Conservation (phyloP, 1,284 basidiomycete genomes). For the Polyporus tsugae region DNA sequence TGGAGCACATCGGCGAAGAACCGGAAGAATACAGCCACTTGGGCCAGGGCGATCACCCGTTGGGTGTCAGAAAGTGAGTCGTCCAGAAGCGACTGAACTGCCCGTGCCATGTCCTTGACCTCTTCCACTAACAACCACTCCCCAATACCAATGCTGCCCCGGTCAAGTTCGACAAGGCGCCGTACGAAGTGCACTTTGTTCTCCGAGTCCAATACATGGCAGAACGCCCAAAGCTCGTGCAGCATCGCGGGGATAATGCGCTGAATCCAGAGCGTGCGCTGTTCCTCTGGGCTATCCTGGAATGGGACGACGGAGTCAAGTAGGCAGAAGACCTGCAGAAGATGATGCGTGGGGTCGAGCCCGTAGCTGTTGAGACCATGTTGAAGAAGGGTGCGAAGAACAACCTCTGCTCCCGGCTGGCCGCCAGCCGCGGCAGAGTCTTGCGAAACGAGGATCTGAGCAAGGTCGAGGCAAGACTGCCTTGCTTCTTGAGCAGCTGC, state of each 20-base stretch:
- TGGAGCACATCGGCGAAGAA: constrained; percentile 50
- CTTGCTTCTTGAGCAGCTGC: constrained; percentile 53
- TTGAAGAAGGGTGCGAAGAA: constrained; percentile 63
- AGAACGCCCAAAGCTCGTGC: constrained; percentile 61
- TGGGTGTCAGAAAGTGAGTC: constrained; percentile 40
- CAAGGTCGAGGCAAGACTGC: constrained; percentile 58
- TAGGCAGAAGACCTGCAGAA: constrained; percentile 62
- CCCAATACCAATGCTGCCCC: constrained; percentile 64
- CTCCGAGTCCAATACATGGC: constrained; percentile 61
- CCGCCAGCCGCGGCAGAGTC: constrained; percentile 46
- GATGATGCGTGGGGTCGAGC: constrained; percentile 63
- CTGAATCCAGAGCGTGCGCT: constrained; percentile 55
- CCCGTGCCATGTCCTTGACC: constrained; percentile 53
- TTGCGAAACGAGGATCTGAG: constrained; percentile 51
- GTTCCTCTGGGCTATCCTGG: constrained; percentile 40
- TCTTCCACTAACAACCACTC: constrained; percentile 76
- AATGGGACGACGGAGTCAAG: constrained; percentile 65
- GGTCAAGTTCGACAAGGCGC: constrained; percentile 64
- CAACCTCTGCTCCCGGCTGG: constrained; percentile 50
- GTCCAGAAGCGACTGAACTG: constrained; percentile 48
- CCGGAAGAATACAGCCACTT: constrained; percentile 50
- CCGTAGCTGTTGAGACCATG: constrained; percentile 49
- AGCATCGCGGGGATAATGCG: constrained; percentile 65
- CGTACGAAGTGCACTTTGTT: constrained; percentile 62
- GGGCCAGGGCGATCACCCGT: constrained; percentile 44